Evolutionary conservation across 148 eudicot species (phyloP), one percentile per base, ranked within the genome.

Genomic region (Rhododendron ovatum): DNA sequence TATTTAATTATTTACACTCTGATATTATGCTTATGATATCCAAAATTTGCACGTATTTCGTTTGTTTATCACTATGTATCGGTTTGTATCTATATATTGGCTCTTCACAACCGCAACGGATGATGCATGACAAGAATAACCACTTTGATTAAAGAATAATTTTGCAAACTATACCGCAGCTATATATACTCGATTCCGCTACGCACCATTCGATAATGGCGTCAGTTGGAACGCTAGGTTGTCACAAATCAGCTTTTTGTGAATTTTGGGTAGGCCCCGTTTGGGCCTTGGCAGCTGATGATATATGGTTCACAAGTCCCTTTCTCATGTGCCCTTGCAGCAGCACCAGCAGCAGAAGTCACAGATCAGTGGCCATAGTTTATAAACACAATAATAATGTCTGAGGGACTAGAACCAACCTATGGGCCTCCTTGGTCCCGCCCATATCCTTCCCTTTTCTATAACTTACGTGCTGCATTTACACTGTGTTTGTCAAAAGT

Each of bases 381-480:
- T 30, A 12, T 69, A 69, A 41, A 69, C 75, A 69, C 37, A 69
- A 69, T 69, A 63, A 63, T 63, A 69, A 69, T 69, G 75, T 69
- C 75, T 12, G 35, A 30, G 37, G 75, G 75, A 69, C 75, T 30
- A 69, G 75, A 28, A 13, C 75, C 75, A 69, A 26, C 75, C 75
- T 30, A 69, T 69, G 75, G 75, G 37, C 75, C 75, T 30, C 75
- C 75, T 28, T 69, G 75, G 75, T 69, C 75, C 75, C 75, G 35
- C 37, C 74, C 35, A 28, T 69, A 12, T 69, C 37, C 75, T 69
- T 69, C 75, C 75, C 37, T 69, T 69, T 69, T 33, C 6, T 47
- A 9, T 10, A 1, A 69, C 37, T 28, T 69, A 65, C 11, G 4
- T 65, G 33, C 30, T 57, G 63, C n/a, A 7, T 24, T 9, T 63